Base-by-base conservation (phyloP, 306 rosid species). In the Lotus japonicus region DNA sequence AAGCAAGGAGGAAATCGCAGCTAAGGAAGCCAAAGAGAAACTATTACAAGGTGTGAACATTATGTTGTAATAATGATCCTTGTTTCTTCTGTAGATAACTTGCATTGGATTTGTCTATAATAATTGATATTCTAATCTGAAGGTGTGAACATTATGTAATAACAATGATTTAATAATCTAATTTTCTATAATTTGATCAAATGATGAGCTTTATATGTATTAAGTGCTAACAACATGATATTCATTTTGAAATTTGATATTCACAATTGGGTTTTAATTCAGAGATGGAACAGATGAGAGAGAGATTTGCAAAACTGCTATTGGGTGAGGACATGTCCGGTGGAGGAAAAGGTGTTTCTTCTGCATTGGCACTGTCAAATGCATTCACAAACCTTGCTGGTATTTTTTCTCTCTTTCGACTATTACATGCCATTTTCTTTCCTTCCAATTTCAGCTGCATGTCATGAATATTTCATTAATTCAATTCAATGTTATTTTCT, bases 301-400 rank as follows among this genome's bases (percentile, higher is more conserved):
- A 90, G 85, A 83, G 86, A 85, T 95, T 90, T 76, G 70, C 99
- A 21, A 95, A 95, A 71, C 81, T 95, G 75, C 83, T 95, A 17
- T 58, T 95, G 77, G 99, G 99, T 49, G 99, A 95, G 59, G 99
- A 95, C 51, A 95, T 95, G 99, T 95, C 99, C 0, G 99, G 99
- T 46, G 96, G 97, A 79, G 99, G 99, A 65, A 88, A 87, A 70
- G 99, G 99, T 28, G 99, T 95, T 76, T 88, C 99, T 0, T 95
- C 99, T 16, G 95, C 99, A 69, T 81, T 95, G 73, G 99, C 99
- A 39, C 57, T 95, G 77, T 95, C 99, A 23, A 95, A 95, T 73
- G 97, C 99, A 65, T 81, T 95, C 42, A 95, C 99, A 59, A 95
- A 95, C 77, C 92, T 88, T 73, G 97, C 99, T 16, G 99, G 99